Conservation (phyloP, 1,284 basidiomycete genomes). For the Lentinus polychrous region DNA sequence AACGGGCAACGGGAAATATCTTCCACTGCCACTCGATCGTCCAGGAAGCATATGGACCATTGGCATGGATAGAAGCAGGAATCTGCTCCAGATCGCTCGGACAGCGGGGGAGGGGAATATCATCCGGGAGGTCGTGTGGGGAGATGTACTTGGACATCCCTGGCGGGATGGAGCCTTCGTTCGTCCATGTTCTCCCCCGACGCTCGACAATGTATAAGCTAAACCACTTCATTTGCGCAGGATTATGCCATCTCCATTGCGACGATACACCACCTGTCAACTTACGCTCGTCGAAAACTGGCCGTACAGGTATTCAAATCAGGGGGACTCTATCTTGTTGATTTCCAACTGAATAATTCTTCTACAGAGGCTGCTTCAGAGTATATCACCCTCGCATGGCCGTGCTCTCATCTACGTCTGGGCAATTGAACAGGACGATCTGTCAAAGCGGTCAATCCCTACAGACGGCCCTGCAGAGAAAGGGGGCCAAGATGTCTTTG, state of each 20-base stretch:
- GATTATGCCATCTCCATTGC: conserved; percentile 94
- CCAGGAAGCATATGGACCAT: conserved; percentile 62
- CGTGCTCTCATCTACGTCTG: conserved; percentile 95
- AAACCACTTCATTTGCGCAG: conserved; percentile 33
- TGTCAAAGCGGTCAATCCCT: conserved; percentile 63
- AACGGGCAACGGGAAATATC: conserved; percentile 97
- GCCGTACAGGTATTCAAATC: conserved; percentile 59
- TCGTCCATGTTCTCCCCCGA: conserved; percentile 30
- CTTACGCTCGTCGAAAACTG: conserved; percentile 58
- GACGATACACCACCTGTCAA: conserved; percentile 91
- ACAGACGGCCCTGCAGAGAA: not conserved
- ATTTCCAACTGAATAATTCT: conserved; percentile 8
- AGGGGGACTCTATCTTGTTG: conserved; percentile 5
- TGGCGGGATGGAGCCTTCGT: conserved; percentile 81
- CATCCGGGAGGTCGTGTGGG: conserved; percentile 68
- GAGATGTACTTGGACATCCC: conserved; percentile 59
- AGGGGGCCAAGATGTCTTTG: conserved; percentile 57
- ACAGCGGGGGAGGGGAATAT: conserved; percentile 37
- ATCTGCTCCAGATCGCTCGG: conserved; percentile 72
- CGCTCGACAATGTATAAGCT: not conserved
- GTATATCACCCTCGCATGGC: conserved; percentile 58
- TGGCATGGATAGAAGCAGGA: conserved; percentile 77
- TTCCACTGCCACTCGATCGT: conserved; percentile 59
- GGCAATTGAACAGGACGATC: conserved; percentile 90
- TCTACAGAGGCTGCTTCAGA: conserved; percentile 57